Percentiles rank a stretch among this genome's conserved stretches.
phyloP scores from a whole-genome alignment of 2,329 filamentous ascomycete species.

The Ascomycota sp. region DNA sequence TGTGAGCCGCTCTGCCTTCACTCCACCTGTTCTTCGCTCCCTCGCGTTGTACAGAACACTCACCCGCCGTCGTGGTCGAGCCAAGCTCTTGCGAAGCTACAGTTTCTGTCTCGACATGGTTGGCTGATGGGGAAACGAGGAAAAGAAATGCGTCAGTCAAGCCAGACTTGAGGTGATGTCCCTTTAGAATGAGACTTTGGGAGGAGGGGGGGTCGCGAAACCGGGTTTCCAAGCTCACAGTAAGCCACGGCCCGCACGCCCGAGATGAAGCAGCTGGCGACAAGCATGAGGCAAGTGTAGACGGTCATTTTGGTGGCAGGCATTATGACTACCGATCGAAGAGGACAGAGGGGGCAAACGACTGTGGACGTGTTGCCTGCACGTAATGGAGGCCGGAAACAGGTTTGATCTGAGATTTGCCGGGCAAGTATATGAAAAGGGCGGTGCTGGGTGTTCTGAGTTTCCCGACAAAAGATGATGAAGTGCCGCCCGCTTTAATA shows the following conservation, averaged over 20 bases:
- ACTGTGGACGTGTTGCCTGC: neutral
- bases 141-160: neutral
- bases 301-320: constrained; percentile 9
- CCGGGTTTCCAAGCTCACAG: constrained; percentile 2
- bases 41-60: neutral
- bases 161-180: neutral
- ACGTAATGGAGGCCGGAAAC: no score
- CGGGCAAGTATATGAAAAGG: neutral
- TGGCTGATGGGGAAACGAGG: constrained; percentile 6
- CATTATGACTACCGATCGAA: constrained; percentile 5
- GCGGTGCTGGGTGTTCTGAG: neutral
- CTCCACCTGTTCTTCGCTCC: no score
- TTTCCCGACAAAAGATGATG: neutral
- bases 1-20: neutral
- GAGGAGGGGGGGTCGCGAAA: neutral
- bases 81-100: constrained; percentile 12
- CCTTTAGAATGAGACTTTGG: no score
- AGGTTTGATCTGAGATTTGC: neutral
- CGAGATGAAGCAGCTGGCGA: constrained; percentile 6
- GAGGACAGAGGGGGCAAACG: neutral
- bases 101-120: constrained; percentile 9
- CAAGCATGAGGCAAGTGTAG: constrained; percentile 6
- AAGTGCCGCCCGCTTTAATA: neutral
- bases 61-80: constrained; percentile 13
- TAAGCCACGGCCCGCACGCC: constrained; percentile 3